These are phyloP conservation scores for Chrysochromulina tobinii DNA, from an alignment of 78 protist genomes.

Conservation along the genomic window DNA sequence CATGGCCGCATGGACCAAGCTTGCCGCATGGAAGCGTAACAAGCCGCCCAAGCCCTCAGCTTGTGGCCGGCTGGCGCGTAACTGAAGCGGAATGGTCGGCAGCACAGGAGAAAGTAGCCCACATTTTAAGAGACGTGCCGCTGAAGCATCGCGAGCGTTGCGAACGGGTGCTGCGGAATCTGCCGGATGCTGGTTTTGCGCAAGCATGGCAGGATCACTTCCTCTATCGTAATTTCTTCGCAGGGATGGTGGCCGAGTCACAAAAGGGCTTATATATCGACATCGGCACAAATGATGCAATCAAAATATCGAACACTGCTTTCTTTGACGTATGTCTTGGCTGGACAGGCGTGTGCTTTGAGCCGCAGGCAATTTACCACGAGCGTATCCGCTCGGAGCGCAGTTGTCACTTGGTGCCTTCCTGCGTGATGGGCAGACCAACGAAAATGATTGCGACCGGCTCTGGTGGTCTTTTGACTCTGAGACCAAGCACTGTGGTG, in stretches of 20 bases:
- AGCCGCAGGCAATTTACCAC: neutral
- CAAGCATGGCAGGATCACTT: neutral
- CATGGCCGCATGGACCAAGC: too few relatives aligned
- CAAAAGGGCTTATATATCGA: neutral
- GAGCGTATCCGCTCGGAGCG: neutral
- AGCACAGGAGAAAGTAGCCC: too few relatives aligned
- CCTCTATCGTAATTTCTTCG: neutral
- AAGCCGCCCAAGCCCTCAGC: too few relatives aligned
- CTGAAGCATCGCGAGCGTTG: too few relatives aligned
- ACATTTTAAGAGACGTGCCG: too few relatives aligned
- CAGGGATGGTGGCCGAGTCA: too few relatives aligned
- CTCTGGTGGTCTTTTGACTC: neutral
- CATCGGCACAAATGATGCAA: neutral
- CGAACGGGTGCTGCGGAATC: too few relatives aligned
- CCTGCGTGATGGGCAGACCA: neutral
- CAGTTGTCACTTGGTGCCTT: neutral
- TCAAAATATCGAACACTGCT: neutral
- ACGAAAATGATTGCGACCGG: neutral
- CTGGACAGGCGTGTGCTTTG: neutral
- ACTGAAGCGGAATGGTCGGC: too few relatives aligned
- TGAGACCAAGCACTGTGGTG: neutral
- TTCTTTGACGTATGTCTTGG: neutral
- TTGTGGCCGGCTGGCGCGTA: too few relatives aligned
- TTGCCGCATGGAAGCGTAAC: too few relatives aligned
- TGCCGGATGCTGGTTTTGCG: neutral